phyloP scores from a whole-genome alignment of 2,329 filamentous ascomycete genomes.

The Cordyceps cicadae region DNA sequence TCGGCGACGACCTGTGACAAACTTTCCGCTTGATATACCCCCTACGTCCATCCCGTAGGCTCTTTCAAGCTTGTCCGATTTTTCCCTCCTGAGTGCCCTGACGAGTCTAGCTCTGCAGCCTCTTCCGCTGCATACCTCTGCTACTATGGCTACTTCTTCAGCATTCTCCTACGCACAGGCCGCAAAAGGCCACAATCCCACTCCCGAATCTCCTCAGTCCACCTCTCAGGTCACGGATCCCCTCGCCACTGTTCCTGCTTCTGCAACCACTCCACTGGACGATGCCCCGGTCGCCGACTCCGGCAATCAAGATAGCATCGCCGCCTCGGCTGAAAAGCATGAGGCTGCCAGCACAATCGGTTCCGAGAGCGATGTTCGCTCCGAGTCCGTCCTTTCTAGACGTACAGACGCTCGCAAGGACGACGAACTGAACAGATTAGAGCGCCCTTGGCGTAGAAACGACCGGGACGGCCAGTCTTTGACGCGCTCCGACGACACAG shows the following conservation, averaged over 20 bases:
- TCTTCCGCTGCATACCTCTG: conserved; percentile 19
- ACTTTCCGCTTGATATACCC: neutral
- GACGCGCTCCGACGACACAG: conserved; percentile 57
- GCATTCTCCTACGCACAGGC: conserved; percentile 93
- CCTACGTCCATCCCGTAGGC: conserved; percentile 2
- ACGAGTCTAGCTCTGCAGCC: conserved; percentile 12
- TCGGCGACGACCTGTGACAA: conserved; percentile 8
- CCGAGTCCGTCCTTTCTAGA: conserved; percentile 26
- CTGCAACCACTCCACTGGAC: conserved; percentile 4
- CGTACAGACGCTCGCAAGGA: conserved; percentile 28
- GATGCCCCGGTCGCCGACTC: conserved; percentile 20
- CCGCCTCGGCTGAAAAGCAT: conserved; percentile 24
- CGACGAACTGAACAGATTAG: conserved; percentile 30
- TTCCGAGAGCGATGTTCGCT: conserved; percentile 30
- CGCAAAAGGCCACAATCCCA: conserved; percentile 56
- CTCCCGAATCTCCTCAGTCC: conserved; percentile 32
- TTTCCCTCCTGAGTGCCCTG: conserved; percentile 21
- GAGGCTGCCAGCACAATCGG: conserved; percentile 26
- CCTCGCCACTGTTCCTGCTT: neutral
- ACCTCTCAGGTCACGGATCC: conserved; percentile 18
- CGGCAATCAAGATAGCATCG: neutral
- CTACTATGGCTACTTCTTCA: conserved; percentile 48
- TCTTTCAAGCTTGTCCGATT: conserved; percentile 8
- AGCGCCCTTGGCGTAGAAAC: conserved; percentile 32
- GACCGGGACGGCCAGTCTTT: conserved; percentile 48